phyloP scores from a whole-genome alignment of 805 yeast species.

The Helenozyma baotianmanensis region DNA sequence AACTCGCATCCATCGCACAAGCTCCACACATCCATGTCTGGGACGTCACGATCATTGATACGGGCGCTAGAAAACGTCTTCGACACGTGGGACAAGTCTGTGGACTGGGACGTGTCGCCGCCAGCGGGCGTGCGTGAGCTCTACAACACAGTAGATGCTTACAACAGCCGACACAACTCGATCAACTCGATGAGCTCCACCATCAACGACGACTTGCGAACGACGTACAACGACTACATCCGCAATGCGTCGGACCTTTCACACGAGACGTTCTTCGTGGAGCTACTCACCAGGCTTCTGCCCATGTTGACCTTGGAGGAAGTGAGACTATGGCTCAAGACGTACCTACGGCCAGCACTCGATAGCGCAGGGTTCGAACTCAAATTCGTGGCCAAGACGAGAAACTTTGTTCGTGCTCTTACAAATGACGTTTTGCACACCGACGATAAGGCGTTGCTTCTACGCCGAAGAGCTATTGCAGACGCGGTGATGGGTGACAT shows the following conservation, averaged over 20 bases:
- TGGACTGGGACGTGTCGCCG: constrained; percentile 8
- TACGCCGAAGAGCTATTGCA: constrained; percentile 19
- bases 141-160: constrained; percentile 11
- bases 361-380: constrained; percentile 54
- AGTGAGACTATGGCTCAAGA: constrained; percentile 45
- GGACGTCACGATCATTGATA: constrained; percentile 13
- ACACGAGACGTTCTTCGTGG: constrained; percentile 36
- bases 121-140: constrained; percentile 8
- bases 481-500: constrained; percentile 20
- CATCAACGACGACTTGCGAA: constrained; percentile 33
- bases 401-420: constrained; percentile 23
- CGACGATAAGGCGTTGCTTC: constrained; percentile 18
- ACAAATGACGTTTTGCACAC: constrained; percentile 14
- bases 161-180: constrained; percentile 30
- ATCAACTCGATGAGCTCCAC: constrained; percentile 24
- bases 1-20: background rate
- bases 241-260: constrained; percentile 22
- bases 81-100: constrained; percentile 10
- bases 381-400: constrained; percentile 29
- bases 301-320: constrained; percentile 26
- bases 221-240: constrained; percentile 28
- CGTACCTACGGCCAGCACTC: constrained; percentile 46
- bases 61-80: constrained; percentile 11
- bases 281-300: constrained; percentile 30
- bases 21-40: constrained; percentile 7